Evolutionary conservation across 2,329 filamentous ascomycete species (phyloP).

Genomic region (Botrytis aclada): DNA sequence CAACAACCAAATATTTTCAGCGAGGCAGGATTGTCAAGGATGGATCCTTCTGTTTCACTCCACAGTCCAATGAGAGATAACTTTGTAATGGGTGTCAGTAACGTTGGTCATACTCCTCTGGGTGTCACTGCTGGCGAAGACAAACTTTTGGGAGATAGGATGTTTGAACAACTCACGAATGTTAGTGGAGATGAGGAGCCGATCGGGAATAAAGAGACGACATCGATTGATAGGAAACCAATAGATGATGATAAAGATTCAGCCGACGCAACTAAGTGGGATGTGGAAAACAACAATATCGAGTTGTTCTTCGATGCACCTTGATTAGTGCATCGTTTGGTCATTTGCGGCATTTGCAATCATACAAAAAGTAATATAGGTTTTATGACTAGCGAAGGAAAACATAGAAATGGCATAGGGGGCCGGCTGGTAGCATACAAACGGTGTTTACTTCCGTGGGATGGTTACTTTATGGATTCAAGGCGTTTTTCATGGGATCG

Average conservation of each 20-base stretch:
- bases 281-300: slow-evolving; percentile 29
- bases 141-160: slow-evolving; percentile 28
- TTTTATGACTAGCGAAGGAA: not conserved
- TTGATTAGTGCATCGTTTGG: slow-evolving; percentile 20
- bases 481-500: not conserved
- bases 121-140: slow-evolving; percentile 20
- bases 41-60: slow-evolving; percentile 31
- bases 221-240: not conserved
- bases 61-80: slow-evolving; percentile 33
- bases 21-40: slow-evolving; percentile 32
- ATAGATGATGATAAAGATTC: slow-evolving; percentile 19
- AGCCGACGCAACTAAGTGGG: slow-evolving; percentile 26
- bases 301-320: slow-evolving; percentile 33
- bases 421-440: slow-evolving; percentile 5
- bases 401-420: not conserved
- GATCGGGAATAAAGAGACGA: not conserved
- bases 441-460: not conserved
- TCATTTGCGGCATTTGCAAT: not conserved
- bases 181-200: slow-evolving; percentile 26
- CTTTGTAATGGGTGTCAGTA: slow-evolving; percentile 21
- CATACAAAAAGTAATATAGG: not conserved
- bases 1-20: slow-evolving; percentile 31
- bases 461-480: not conserved
- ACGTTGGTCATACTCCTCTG: slow-evolving; percentile 8
- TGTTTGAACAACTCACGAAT: slow-evolving; percentile 38